Conservation (phyloP, 345 rosid species). For the Lenwebbia sp. region DNA sequence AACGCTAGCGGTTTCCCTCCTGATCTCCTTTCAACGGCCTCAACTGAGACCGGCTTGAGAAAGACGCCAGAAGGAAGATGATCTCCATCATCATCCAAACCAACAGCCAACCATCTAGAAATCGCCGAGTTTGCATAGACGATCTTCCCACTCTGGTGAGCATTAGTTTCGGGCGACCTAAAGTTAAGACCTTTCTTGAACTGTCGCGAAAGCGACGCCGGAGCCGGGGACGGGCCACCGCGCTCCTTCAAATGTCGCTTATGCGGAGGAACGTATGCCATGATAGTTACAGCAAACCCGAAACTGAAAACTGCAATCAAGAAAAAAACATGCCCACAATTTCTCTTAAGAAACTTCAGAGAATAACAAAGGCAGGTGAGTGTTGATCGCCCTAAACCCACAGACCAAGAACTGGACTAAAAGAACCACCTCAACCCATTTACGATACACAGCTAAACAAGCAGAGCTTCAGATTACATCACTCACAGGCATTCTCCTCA, state of each 20-base stretch:
- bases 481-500: neutral
- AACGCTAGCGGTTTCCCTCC: constrained; percentile 6
- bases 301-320: neutral
- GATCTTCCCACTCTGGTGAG: neutral
- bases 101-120: constrained; percentile 7
- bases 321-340: neutral
- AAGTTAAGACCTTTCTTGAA: neutral
- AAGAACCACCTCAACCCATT: neutral
- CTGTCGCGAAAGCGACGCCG: neutral
- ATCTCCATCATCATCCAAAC: neutral
- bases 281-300: neutral
- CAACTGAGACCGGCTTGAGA: constrained; percentile 2
- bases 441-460: neutral
- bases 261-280: constrained; percentile 58
- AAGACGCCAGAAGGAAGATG: constrained; percentile 2
- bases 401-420: neutral
- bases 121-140: neutral
- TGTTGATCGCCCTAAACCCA: neutral
- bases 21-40: neutral
- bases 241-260: constrained; percentile 23
- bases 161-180: neutral
- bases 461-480: neutral
- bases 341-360: neutral
- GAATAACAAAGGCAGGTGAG: neutral
- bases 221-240: neutral